phyloP scores from a whole-genome alignment of 805 yeast genomes.

The Debaryomyces maramus region DNA sequence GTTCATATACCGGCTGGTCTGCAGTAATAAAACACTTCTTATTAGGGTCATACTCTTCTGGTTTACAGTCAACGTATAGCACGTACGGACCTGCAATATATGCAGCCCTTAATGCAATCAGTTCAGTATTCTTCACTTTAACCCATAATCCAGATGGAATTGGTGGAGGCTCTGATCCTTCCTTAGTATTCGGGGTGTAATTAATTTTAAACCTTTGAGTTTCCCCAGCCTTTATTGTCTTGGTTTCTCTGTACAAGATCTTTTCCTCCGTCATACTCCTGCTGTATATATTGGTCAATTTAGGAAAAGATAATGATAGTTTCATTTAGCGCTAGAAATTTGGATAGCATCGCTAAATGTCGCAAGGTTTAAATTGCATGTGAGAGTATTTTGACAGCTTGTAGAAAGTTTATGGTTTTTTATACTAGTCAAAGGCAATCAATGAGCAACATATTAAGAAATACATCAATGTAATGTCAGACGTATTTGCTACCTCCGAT shows the following conservation, averaged over 20 bases:
- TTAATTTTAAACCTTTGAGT: constrained; percentile 54
- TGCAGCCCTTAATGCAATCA: constrained; percentile 74
- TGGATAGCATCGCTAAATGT: no score
- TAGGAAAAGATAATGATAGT: no score
- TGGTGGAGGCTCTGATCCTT: constrained; percentile 2
- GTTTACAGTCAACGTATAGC: constrained; percentile 77
- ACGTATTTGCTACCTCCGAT: no score
- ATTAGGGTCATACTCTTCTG: constrained; percentile 59
- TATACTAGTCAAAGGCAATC: no score
- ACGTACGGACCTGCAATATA: constrained; percentile 87
- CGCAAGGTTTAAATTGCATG: no score
- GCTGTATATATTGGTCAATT: no score
- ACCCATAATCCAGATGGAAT: constrained; percentile 42
- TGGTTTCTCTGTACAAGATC: constrained; percentile 35
- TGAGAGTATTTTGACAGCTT: no score
- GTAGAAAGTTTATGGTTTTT: no score
- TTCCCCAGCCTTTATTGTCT: constrained; percentile 58
- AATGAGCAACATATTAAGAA: no score
- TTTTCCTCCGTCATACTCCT: constrained; percentile 14
- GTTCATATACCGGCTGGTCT: constrained; percentile 74
- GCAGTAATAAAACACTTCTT: constrained; percentile 62
- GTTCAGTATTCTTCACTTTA: constrained; percentile 69
- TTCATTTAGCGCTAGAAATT: no score
- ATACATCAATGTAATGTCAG: no score
- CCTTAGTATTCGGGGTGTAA: constrained; percentile 38